Percentiles rank a stretch among this genome's conserved stretches.
Conservation (phyloP, 2,329 filamentous ascomycete species). For the Colletotrichum falcatum region DNA sequence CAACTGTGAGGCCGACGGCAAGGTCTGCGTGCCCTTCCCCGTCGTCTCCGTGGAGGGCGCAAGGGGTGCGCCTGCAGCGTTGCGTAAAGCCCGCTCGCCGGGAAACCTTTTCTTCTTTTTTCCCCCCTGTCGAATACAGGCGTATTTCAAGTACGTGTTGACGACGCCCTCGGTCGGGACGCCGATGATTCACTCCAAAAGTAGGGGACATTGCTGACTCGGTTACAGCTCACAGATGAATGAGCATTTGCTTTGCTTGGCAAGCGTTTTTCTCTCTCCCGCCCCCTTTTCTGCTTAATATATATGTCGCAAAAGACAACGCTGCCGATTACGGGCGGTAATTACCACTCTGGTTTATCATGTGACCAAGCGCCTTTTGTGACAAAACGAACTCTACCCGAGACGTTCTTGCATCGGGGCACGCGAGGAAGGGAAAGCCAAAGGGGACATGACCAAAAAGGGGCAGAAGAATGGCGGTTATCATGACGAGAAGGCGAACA, state of each 20-base stretch:
- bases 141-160: neutral
- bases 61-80: constrained; percentile 33
- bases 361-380: too few species aligned
- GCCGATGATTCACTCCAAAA: neutral
- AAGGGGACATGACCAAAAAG: too few species aligned
- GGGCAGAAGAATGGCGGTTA: too few species aligned
- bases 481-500: neutral
- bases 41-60: constrained; percentile 25
- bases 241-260: too few species aligned
- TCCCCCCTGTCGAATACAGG: too few species aligned
- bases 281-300: neutral
- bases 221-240: neutral
- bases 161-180: neutral
- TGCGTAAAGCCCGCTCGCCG: too few species aligned
- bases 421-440: too few species aligned
- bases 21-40: constrained; percentile 38
- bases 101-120: too few species aligned
- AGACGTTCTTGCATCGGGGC: too few species aligned
- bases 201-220: neutral
- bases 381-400: too few species aligned
- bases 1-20: constrained; percentile 34
- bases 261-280: neutral
- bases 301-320: neutral
- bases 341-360: too few species aligned
- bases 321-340: neutral